Evolutionary conservation across 2,329 filamentous ascomycete species (phyloP), one percentile per base, ranked within the genome.

Genomic region (Metarhizium humberi): DNA sequence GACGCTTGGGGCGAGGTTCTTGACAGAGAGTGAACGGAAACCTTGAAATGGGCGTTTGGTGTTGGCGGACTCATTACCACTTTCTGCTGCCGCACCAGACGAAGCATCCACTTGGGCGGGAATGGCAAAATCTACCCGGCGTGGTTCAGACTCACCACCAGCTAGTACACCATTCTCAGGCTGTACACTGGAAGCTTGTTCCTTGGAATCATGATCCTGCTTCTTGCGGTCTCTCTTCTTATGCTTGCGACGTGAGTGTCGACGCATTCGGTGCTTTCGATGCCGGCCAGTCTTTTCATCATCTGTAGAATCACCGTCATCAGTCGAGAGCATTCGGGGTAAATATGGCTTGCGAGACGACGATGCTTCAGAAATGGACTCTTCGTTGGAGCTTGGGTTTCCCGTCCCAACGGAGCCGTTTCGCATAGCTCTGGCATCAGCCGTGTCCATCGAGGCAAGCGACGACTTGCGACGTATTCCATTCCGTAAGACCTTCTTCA

Each of bases 401-500:
- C 64, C 67, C 3, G 70, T 71, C 25, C 71, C 72, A 46, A 75
- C 70, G 1, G 77, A 79, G 0, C 74, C 69, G 6, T 72, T 71
- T 4, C 72, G 70, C 11, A 67, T 72, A 7, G 59, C 60, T 36
- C 63, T 66, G 5, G 59, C 57, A 29, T 71, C 67, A 36, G 58
- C 58, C 14, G 78, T 82, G 14, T 89, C 86, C 57, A 81, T 81
- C 29, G 85, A 91, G 63, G 83, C 83, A 38, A 80, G 76, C 61
- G 86, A 92, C 0, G 87, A 92, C 76, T 92, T 95, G 70, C 88
- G 85, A 60, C 82, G 84, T 64, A 82, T 82, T 53, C 85, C 79
- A 50, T 80, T 77, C 57, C 84, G 86, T 63, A 95, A 85, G 29
- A 87, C 88, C 61, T 87, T 80, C 70, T 85, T 90, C 69, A 95